A percentile compares a stretch with the other conserved stretches of the same genome.
These are phyloP conservation scores for Saccharum officinarum DNA, from an alignment of 176 grass and related monocot species.

Conservation along the genomic window DNA sequence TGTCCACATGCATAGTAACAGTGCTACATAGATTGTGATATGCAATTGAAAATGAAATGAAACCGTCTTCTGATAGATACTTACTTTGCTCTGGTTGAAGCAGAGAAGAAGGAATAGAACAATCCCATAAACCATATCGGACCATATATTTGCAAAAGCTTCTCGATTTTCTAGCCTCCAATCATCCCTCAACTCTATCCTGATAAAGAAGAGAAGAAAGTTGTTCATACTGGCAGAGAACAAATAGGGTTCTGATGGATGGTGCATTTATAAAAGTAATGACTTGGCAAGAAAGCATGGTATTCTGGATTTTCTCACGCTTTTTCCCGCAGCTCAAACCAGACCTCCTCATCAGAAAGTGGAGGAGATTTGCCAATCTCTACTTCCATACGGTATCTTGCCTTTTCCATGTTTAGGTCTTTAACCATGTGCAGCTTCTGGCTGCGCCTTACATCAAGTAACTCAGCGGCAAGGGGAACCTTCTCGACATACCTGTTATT, in stretches of 20 bases:
- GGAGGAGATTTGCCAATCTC: conserved; percentile 90
- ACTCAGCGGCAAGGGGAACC: conserved; percentile 81
- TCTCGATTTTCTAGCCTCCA: conserved; percentile 90
- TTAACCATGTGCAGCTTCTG: conserved; percentile 92
- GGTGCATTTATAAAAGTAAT: conserved; percentile 14
- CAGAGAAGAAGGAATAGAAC: conserved; percentile 84
- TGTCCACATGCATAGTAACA: background rate
- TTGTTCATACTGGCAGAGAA: conserved; percentile 2
- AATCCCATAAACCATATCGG: conserved; percentile 80
- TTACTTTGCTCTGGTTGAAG: conserved; percentile 87
- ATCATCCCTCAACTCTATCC: conserved; percentile 89
- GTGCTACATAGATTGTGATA: background rate
- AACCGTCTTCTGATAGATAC: conserved; percentile 29
- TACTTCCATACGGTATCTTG: conserved; percentile 76
- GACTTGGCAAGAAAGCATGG: conserved; percentile 12
- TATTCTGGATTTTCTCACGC: conserved; percentile 57
- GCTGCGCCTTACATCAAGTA: conserved; percentile 86
- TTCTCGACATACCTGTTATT: conserved; percentile 82
- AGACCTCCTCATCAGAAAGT: conserved; percentile 82
- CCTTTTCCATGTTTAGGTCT: conserved; percentile 73
- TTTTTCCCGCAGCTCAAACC: conserved; percentile 72
- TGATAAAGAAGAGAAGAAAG: conserved; percentile 50
- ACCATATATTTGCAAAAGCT: conserved; percentile 95
- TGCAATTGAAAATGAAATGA: background rate
- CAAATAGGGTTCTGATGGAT: conserved; percentile 21